Evolutionary conservation across 345 rosid species (phyloP).

Genomic region (Murraya koenigii): DNA sequence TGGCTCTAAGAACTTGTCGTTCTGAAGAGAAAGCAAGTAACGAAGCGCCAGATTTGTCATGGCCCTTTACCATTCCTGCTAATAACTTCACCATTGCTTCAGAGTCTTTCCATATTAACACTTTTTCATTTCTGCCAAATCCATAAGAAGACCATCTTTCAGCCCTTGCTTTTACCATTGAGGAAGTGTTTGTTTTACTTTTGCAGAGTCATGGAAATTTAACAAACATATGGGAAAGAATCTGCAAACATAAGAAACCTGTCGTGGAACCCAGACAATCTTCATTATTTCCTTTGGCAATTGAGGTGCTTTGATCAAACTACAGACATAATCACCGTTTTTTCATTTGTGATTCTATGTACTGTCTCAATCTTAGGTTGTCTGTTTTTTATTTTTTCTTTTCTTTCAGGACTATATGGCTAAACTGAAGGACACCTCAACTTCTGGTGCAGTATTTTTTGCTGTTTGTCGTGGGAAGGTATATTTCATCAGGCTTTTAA

Average conservation of each 20-base stretch:
- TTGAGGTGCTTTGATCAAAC: conserved; percentile 50
- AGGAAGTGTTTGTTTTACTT: conserved; percentile 14
- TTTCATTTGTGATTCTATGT: conserved; percentile 11
- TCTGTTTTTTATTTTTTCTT: conserved; percentile 6
- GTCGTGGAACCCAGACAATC: conserved; percentile 94
- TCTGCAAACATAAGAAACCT: conserved; percentile 85
- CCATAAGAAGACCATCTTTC: background rate
- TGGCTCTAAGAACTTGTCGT: background rate
- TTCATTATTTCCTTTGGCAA: conserved; percentile 66
- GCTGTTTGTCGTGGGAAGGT: conserved; percentile 99
- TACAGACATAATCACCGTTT: conserved; percentile 10
- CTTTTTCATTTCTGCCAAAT: background rate
- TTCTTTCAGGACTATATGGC: conserved; percentile 72
- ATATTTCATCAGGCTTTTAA: conserved; percentile 17
- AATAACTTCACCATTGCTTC: background rate
- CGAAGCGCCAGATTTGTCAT: background rate
- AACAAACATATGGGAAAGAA: conserved; percentile 91
- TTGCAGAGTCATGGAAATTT: conserved; percentile 57
- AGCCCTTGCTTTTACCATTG: background rate
- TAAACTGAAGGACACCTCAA: conserved; percentile 71
- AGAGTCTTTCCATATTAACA: background rate
- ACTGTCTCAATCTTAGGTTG: conserved; percentile 11
- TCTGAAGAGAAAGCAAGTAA: background rate
- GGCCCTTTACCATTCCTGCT: background rate
- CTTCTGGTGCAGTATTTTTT: conserved; percentile 84